Evolutionary conservation across 2,329 filamentous ascomycete genomes (phyloP).

Genomic region (Neonectria hederae): DNA sequence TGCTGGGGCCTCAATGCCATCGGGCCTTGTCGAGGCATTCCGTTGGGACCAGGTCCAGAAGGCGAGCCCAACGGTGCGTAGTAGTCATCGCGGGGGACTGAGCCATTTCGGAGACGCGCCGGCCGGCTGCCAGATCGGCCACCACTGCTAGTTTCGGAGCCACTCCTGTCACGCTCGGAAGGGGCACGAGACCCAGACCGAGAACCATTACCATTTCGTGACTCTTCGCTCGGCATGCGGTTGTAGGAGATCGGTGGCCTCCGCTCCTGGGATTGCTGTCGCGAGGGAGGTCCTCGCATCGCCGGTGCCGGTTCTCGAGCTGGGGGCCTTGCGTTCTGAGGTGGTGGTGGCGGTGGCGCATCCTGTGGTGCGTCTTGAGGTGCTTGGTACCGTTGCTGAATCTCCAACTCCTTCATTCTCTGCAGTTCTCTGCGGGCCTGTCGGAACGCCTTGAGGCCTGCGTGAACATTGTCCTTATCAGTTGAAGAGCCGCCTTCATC

Average conservation of each 20-base stretch:
- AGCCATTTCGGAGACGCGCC: slow-evolving; percentile 51
- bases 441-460: slow-evolving; percentile 65
- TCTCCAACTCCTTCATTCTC: slow-evolving; percentile 63
- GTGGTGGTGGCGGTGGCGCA: slow-evolving; percentile 14
- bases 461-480: slow-evolving; percentile 55
- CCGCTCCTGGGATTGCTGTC: slow-evolving; percentile 56
- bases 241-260: slow-evolving; percentile 57
- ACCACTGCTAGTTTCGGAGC: slow-evolving; percentile 63
- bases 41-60: slow-evolving; percentile 35
- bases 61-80: slow-evolving; percentile 38
- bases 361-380: slow-evolving; percentile 7
- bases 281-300: slow-evolving; percentile 42
- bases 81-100: slow-evolving; percentile 50
- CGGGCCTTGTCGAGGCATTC: slow-evolving; percentile 42
- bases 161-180: slow-evolving; percentile 62
- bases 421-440: slow-evolving; percentile 67
- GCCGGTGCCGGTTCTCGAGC: slow-evolving; percentile 34
- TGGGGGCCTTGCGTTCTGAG: background rate
- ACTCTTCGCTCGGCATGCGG: slow-evolving; percentile 56
- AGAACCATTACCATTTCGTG: slow-evolving; percentile 43
- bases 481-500: slow-evolving; percentile 40
- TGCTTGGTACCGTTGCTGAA: slow-evolving; percentile 53
- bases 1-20: slow-evolving; percentile 55
- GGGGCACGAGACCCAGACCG: slow-evolving; percentile 44
- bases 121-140: slow-evolving; percentile 53